Evolutionary conservation across 148 eudicot species (phyloP).

Genomic region (Vaccinium macrocarpon): DNA sequence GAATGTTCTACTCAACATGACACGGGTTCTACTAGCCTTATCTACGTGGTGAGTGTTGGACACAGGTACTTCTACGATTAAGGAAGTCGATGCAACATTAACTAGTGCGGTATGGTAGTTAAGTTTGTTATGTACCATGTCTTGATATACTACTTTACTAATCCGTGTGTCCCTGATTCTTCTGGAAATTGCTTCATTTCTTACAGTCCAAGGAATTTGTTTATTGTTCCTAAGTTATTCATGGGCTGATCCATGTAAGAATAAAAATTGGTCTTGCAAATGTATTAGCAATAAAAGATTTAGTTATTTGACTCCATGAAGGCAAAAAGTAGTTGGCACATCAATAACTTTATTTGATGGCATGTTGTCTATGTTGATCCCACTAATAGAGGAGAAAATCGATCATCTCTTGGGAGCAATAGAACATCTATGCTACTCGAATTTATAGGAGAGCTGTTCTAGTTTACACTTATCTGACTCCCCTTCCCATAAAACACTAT

Average conservation of each 20-base stretch:
- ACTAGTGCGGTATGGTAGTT: not conserved
- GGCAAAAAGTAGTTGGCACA: not conserved
- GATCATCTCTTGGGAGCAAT: not conserved
- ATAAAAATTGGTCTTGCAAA: not conserved
- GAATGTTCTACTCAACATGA: not conserved
- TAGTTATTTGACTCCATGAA: not conserved
- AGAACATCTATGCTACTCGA: not conserved
- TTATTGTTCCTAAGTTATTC: not conserved
- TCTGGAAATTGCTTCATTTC: not conserved
- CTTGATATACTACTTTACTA: not conserved
- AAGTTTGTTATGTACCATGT: not conserved
- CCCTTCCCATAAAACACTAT: not conserved
- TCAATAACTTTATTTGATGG: not conserved
- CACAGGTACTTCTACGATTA: not conserved
- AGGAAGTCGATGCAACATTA: not conserved
- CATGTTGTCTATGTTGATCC: not conserved
- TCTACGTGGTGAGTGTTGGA: not conserved
- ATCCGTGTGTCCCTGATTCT: not conserved
- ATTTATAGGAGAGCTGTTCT: constrained; percentile 7
- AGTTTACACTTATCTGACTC: not conserved
- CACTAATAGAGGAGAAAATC: not conserved
- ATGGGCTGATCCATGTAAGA: constrained; percentile 6
- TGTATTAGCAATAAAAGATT: not conserved
- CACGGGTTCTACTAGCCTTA: not conserved
- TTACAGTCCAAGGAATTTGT: not conserved